Percentiles rank a stretch among this genome's conserved stretches.
phyloP scores from a whole-genome alignment of 2,329 filamentous ascomycete species.

The Metarhizium sp. region DNA sequence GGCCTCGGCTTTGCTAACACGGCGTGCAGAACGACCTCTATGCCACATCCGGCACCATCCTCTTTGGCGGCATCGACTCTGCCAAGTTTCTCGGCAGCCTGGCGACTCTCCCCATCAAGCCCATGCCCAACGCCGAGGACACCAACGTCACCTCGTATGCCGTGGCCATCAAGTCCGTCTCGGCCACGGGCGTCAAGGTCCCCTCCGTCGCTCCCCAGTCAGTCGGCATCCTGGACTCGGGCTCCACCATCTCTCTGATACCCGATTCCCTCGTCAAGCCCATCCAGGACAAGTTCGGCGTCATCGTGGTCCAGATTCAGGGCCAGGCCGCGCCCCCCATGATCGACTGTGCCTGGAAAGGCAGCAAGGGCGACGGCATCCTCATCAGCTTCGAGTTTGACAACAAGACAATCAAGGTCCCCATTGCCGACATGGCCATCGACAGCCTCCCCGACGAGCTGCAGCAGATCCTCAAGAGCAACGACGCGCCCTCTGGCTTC shows the following conservation, averaged over 20 bases:
- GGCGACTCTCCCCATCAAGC: constrained; percentile 35
- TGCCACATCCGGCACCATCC: constrained; percentile 56
- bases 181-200: constrained; percentile 25
- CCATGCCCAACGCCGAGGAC: constrained; percentile 29
- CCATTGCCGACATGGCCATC: constrained; percentile 44
- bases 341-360: constrained; percentile 41
- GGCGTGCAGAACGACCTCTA: constrained; percentile 46
- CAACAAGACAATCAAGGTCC: constrained; percentile 37
- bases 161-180: constrained; percentile 27
- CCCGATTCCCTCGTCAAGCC: constrained; percentile 47
- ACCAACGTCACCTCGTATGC: constrained; percentile 29
- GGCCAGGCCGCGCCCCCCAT: constrained; percentile 33
- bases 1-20: neutral
- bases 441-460: constrained; percentile 32
- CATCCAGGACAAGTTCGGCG: constrained; percentile 43
- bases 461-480: constrained; percentile 25
- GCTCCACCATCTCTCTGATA: constrained; percentile 61
- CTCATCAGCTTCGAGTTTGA: constrained; percentile 44
- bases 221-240: constrained; percentile 62
- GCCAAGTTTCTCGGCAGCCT: constrained; percentile 56
- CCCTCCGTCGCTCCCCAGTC: constrained; percentile 25
- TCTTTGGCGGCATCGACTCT: constrained; percentile 73
- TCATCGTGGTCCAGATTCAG: constrained; percentile 25
- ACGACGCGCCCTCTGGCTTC: constrained; percentile 21
- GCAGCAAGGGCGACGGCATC: constrained; percentile 27